Conservation (phyloP, 1,284 basidiomycete genomes). For the Peniophora sp. region DNA sequence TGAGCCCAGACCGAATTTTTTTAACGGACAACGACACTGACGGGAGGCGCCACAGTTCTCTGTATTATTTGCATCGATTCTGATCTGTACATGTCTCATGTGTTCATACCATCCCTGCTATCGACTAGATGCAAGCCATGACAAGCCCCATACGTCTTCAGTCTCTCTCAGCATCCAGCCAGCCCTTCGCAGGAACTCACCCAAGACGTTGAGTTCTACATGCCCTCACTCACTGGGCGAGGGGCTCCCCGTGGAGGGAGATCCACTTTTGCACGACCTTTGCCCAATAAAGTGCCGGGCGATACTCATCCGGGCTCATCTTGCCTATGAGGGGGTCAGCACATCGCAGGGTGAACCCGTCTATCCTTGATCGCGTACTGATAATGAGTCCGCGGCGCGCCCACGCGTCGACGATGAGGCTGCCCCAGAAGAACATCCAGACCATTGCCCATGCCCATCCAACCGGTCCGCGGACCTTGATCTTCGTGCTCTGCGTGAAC, state of each 20-base stretch:
- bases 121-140: too few species aligned
- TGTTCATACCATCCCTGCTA: not conserved
- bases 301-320: conserved; percentile 6
- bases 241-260: conserved; percentile 7
- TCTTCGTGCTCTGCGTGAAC: not conserved
- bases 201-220: too few species aligned
- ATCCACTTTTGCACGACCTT: conserved; percentile 11
- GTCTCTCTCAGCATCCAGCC: too few species aligned
- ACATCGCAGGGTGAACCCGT: not conserved
- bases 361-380: not conserved
- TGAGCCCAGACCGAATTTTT: not conserved
- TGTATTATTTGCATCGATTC: not conserved
- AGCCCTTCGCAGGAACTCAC: too few species aligned
- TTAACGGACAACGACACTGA: not conserved
- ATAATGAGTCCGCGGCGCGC: not conserved
- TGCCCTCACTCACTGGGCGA: not conserved
- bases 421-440: not conserved
- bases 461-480: conserved; percentile 5
- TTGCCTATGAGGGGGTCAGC: not conserved
- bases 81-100: too few species aligned
- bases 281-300: conserved; percentile 11
- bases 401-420: not conserved
- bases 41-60: not conserved
- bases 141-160: too few species aligned
- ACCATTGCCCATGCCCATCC: not conserved